Evolutionary conservation across 352 stramenopile genomes (phyloP), one percentile per base, ranked within the genome.

Genomic region (Pythium plurisporium): DNA sequence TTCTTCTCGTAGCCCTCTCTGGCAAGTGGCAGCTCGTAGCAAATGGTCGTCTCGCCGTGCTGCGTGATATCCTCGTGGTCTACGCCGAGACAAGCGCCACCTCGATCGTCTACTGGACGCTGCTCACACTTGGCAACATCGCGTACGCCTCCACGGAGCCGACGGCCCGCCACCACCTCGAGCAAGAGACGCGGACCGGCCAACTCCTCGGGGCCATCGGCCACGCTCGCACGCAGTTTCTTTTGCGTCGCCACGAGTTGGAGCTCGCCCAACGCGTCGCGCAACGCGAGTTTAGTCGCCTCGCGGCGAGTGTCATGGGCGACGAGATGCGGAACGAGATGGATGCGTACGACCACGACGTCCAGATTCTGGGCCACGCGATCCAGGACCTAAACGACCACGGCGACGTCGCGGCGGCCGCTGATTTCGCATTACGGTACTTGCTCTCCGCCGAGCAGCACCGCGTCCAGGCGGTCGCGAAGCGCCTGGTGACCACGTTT

Each of bases 271-370:
- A 84, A 9, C 44, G 45, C 3, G 58, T 59, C 8, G 65, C 69
- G 15, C 55, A 73, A 27, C 48, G 53, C 25, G 46, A 61, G 15
- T 67, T 82, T 27, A 67, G 67, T n/a, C 59, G 57, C 11, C 49
- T 89, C 25, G 60, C 74, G 14, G 66, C 69, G 6, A 76, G 69
- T n/a, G 63, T 79, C 37, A 79, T 89, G 20, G 71, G 74, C 42
- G 74, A 91, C 59, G 73, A 82, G 55, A 85, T 82, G 56, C 81
- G 76, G 34, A 91, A 91, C 55, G 78, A 80, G 8, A 49, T 91
- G 50, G 81, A 89, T 40, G 70, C 70, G 9, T 70, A 62, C 27
- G 69, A 74, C 19, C 65, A 82, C 25, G 59, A 74, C 14, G 65
- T 82, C 5, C 22, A 50, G n/a, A 82, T 69, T 22, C 44, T 91